Conservation (phyloP, 257 asterid genomes). For the Penstemon eatonii region DNA sequence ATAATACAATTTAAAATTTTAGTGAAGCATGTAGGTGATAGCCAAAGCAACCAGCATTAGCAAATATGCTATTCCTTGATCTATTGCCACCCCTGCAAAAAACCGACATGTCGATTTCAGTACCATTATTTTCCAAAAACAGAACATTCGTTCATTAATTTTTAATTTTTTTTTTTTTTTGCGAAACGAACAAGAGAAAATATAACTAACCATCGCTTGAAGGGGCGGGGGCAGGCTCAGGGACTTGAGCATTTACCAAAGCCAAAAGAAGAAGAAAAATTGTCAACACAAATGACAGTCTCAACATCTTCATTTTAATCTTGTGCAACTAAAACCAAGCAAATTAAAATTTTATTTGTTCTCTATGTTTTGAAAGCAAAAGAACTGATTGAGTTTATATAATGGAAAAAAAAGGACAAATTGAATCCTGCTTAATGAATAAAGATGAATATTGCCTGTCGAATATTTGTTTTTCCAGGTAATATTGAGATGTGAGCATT, state of each 20-base stretch:
- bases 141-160: no score
- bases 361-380: not conserved
- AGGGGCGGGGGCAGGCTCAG: not conserved
- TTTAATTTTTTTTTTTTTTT: not conserved
- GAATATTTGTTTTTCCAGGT: not conserved
- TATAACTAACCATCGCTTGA: not conserved
- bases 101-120: not conserved
- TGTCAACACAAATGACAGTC: not conserved
- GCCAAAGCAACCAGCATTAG: constrained; percentile 20
- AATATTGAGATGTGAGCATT: not conserved
- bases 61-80: constrained; percentile 23
- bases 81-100: constrained; percentile 17
- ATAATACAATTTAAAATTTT: not conserved
- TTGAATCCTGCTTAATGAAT: not conserved
- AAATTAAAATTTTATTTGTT: not conserved
- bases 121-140: no score
- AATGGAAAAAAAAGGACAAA: not conserved
- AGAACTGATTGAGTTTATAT: not conserved
- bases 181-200: not conserved
- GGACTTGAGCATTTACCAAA: not conserved
- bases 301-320: not conserved
- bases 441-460: not conserved
- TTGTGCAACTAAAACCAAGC: not conserved
- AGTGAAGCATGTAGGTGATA: constrained; percentile 18
- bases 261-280: not conserved